These are phyloP conservation scores for Fusarium staphyleae DNA, from an alignment of 2,329 filamentous ascomycete species.

Conservation along the genomic window DNA sequence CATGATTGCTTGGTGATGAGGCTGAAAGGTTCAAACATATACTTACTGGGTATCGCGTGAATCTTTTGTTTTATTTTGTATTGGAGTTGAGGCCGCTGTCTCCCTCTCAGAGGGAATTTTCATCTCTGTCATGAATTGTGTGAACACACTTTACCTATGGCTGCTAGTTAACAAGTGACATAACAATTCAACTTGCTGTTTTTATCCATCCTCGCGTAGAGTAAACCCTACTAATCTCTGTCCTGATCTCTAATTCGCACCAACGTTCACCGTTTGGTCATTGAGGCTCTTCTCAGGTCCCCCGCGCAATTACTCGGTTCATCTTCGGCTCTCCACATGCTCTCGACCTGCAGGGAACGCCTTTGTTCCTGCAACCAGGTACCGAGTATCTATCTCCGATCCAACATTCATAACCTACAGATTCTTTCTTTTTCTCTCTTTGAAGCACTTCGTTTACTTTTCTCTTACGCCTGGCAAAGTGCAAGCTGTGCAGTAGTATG, in stretches of 20 bases:
- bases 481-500: constrained; percentile 13
- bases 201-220: too few species aligned
- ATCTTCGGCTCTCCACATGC: constrained; percentile 35
- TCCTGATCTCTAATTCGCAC: too few species aligned
- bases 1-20: constrained; percentile 25
- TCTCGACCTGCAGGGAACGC: constrained; percentile 17
- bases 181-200: too few species aligned
- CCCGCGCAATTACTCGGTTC: constrained; percentile 18
- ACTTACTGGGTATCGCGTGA: background rate
- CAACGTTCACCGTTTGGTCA: background rate
- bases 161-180: too few species aligned
- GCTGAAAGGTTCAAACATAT: background rate
- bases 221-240: too few species aligned
- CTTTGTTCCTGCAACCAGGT: constrained; percentile 18
- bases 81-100: too few species aligned
- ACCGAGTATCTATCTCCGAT: constrained; percentile 21
- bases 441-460: background rate
- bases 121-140: too few species aligned
- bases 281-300: background rate
- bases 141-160: too few species aligned
- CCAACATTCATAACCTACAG: constrained; percentile 8
- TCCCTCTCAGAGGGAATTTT: too few species aligned
- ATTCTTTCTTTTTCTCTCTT: background rate
- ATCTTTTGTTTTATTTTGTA: too few species aligned
- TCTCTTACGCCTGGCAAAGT: background rate